Evolutionary conservation across 2,329 filamentous ascomycete species (phyloP).

Genomic region (Fusarium sp.): DNA sequence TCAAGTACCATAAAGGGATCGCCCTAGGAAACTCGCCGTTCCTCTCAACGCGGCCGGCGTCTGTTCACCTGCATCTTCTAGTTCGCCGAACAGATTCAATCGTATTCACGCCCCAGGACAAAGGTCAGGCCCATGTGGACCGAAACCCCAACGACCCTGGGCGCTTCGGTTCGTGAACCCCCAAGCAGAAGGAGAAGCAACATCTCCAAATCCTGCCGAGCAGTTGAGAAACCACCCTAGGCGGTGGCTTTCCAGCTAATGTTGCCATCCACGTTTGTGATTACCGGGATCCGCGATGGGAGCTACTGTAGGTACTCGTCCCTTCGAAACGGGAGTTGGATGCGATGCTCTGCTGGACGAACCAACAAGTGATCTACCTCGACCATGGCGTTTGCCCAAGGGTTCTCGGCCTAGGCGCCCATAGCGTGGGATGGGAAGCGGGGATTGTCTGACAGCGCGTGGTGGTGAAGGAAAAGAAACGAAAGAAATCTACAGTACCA

Average conservation of each 20-base stretch:
- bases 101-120: background rate
- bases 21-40: background rate
- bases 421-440: slow-evolving; percentile 12
- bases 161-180: background rate
- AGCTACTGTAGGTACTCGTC: slow-evolving; percentile 27
- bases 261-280: background rate
- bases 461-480: background rate
- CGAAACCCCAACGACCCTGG: background rate
- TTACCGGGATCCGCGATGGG: slow-evolving; percentile 7
- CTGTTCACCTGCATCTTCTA: background rate
- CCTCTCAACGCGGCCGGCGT: background rate
- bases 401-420: slow-evolving; percentile 16
- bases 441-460: slow-evolving; percentile 14
- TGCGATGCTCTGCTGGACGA: slow-evolving; percentile 16
- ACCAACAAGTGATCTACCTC: slow-evolving; percentile 24
- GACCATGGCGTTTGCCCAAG: slow-evolving; percentile 9
- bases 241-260: background rate
- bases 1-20: background rate
- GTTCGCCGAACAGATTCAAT: background rate
- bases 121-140: background rate
- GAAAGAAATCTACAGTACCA: background rate
- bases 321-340: slow-evolving; percentile 8
- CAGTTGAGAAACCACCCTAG: background rate
- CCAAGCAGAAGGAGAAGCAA: background rate
- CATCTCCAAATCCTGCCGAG: background rate